Evolutionary conservation across 1,284 basidiomycete genomes (phyloP).

Genomic region (Tausonia pullulans): DNA sequence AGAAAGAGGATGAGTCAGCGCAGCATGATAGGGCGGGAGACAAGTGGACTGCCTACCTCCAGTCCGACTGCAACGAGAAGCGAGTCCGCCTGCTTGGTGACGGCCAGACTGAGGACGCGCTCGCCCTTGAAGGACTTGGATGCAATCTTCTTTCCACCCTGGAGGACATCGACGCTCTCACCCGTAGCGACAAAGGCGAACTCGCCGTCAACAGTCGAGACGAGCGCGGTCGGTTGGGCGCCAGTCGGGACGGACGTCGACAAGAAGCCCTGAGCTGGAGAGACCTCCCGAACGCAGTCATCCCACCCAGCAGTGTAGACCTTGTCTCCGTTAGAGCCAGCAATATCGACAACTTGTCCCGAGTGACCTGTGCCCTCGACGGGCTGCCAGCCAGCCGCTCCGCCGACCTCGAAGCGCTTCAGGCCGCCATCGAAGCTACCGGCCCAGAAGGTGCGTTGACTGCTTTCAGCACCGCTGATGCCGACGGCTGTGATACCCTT

Average conservation of each 20-base stretch:
- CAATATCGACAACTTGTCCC: slow-evolving; percentile 58
- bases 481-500: slow-evolving; percentile 62
- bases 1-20: background rate
- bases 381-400: slow-evolving; percentile 41
- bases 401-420: slow-evolving; percentile 51
- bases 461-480: slow-evolving; percentile 20
- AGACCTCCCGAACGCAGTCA: slow-evolving; percentile 61
- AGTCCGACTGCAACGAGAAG: slow-evolving; percentile 57
- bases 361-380: slow-evolving; percentile 58
- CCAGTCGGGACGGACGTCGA: slow-evolving; percentile 33
- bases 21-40: background rate
- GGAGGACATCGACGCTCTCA: slow-evolving; percentile 48
- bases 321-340: slow-evolving; percentile 41
- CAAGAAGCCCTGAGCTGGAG: slow-evolving; percentile 41
- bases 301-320: slow-evolving; percentile 68
- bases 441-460: slow-evolving; percentile 52
- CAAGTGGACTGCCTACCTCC: slow-evolving; percentile 43
- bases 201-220: slow-evolving; percentile 47
- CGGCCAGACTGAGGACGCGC: slow-evolving; percentile 8
- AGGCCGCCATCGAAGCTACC: slow-evolving; percentile 76
- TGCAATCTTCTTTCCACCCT: slow-evolving; percentile 20
- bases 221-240: slow-evolving; percentile 64
- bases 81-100: slow-evolving; percentile 25
- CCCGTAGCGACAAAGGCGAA: slow-evolving; percentile 53
- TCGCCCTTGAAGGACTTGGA: slow-evolving; percentile 13